Evolutionary conservation across 2,329 filamentous ascomycete genomes (phyloP).

Genomic region (Pseudogymnoascus sp.): DNA sequence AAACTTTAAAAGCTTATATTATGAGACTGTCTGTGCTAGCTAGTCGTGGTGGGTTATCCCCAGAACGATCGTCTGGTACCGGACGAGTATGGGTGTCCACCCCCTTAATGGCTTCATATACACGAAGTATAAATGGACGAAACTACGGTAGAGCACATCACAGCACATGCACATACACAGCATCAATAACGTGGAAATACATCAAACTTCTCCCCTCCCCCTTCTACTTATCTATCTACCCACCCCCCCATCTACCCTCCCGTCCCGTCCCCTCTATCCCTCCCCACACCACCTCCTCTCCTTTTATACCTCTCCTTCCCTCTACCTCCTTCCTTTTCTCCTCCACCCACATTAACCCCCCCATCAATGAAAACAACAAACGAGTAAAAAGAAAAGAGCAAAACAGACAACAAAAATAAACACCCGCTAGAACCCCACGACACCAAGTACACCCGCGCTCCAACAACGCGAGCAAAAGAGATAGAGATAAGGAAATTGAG

Average conservation of each 20-base stretch:
- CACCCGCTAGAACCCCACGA: not conserved
- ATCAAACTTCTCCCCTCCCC: not conserved
- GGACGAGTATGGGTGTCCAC: no score
- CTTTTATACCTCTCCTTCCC: not conserved
- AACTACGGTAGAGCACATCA: not conserved
- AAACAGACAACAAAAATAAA: not conserved
- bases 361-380: not conserved
- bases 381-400: no score
- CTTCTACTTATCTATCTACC: not conserved
- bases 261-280: not conserved
- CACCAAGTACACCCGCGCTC: not conserved
- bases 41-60: no score
- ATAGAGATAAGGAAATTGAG: not conserved
- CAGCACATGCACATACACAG: not conserved
- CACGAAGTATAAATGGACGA: no score
- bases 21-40: no score
- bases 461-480: not conserved
- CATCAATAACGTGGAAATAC: not conserved
- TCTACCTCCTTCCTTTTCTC: not conserved
- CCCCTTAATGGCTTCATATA: no score
- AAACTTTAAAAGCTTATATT: no score
- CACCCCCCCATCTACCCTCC: not conserved
- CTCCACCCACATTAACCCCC: not conserved
- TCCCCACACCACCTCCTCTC: not conserved
- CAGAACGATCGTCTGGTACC: no score